These are phyloP conservation scores for Telfairia occidentalis DNA, from an alignment of 331 rosid species.

Conservation along the genomic window DNA sequence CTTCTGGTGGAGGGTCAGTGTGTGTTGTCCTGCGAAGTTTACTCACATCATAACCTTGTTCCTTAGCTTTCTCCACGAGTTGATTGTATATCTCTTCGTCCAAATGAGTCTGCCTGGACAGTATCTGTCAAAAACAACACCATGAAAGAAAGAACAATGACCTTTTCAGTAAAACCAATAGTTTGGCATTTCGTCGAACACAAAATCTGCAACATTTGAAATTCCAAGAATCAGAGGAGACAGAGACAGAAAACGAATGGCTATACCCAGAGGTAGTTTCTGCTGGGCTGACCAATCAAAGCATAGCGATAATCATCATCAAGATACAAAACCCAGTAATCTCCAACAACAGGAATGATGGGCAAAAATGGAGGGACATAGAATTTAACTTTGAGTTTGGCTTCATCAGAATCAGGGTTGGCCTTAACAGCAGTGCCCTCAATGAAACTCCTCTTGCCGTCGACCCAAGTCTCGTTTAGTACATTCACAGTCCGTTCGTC, in stretches of 20 bases:
- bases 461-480: conserved; percentile 77
- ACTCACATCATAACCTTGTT: conserved; percentile 74
- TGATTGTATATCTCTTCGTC: conserved; percentile 52
- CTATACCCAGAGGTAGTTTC: conserved; percentile 75
- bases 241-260: neutral
- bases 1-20: conserved; percentile 56
- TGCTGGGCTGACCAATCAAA: conserved; percentile 65
- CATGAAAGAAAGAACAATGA: neutral
- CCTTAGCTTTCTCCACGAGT: conserved; percentile 52
- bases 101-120: conserved; percentile 42
- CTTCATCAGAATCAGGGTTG: conserved; percentile 56
- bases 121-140: conserved; percentile 32
- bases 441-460: conserved; percentile 42
- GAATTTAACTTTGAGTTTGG: conserved; percentile 75
- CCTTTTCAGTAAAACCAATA: neutral
- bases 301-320: conserved; percentile 65
- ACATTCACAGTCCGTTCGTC: conserved; percentile 65
- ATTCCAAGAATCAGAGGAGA: neutral
- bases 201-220: neutral
- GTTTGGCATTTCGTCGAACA: neutral
- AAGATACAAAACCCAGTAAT: conserved; percentile 77
- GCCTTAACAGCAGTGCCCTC: conserved; percentile 73
- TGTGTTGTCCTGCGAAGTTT: conserved; percentile 77
- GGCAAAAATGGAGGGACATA: conserved; percentile 80
- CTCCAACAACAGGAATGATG: conserved; percentile 59